A percentile compares a stretch with the other conserved stretches of the same genome.
phyloP scores from a whole-genome alignment of 1,284 basidiomycete genomes.

The Ceratobasidium theobromae region DNA sequence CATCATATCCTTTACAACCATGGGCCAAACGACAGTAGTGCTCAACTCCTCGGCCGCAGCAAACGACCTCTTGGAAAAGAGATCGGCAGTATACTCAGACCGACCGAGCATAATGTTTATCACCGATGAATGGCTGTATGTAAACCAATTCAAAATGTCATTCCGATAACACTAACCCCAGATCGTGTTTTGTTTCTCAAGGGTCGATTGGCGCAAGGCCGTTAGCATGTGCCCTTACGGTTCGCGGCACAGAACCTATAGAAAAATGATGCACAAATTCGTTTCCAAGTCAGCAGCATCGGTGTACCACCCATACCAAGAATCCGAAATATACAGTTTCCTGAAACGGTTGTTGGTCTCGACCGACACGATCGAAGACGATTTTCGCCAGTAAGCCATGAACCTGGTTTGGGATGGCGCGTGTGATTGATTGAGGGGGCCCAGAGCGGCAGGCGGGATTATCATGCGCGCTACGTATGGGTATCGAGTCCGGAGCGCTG shows the following conservation, averaged over 20 bases:
- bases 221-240: constrained; percentile 22
- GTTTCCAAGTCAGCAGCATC: constrained; percentile 44
- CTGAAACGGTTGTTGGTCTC: constrained; percentile 30
- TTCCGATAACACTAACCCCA: neutral
- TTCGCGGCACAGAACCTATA: constrained; percentile 47
- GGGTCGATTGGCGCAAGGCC: constrained; percentile 17
- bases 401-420: neutral
- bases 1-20: constrained; percentile 54
- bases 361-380: constrained; percentile 22
- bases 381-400: constrained; percentile 30
- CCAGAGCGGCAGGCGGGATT: constrained; percentile 5
- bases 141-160: neutral
- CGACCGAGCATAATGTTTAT: constrained; percentile 39
- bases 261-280: constrained; percentile 48
- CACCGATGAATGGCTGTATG: constrained; percentile 34
- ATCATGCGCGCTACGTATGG: constrained; percentile 37
- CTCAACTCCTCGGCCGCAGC: constrained; percentile 50
- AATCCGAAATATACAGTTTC: constrained; percentile 29
- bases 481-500: constrained; percentile 39
- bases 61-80: constrained; percentile 51
- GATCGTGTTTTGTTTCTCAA: neutral
- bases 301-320: constrained; percentile 37
- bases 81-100: constrained; percentile 51
- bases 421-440: neutral
- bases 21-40: constrained; percentile 52